Evolutionary conservation across 305 asterid species (phyloP).

Genomic region (Solanum hybrid): DNA sequence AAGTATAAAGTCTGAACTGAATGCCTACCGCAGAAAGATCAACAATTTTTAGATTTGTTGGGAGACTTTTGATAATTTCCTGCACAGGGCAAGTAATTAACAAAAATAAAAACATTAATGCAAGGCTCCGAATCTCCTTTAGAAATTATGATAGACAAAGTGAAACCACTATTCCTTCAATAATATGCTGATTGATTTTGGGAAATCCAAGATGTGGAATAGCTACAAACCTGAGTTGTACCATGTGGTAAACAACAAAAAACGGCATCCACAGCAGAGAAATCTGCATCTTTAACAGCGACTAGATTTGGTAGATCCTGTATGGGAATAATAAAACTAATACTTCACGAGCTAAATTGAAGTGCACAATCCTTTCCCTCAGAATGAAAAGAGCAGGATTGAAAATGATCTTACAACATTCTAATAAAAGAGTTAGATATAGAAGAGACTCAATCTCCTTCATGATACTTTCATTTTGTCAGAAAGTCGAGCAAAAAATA

Average conservation of each 20-base stretch:
- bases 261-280: slow-evolving; percentile 73
- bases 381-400: background rate
- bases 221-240: slow-evolving; percentile 62
- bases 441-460: background rate
- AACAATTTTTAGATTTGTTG: slow-evolving; percentile 66
- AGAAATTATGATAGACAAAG: background rate
- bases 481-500: background rate
- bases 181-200: background rate
- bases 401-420: background rate
- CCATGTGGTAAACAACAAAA: slow-evolving; percentile 96
- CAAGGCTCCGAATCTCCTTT: background rate
- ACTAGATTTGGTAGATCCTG: slow-evolving; percentile 75
- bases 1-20: slow-evolving; percentile 6
- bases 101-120: background rate
- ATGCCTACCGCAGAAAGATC: slow-evolving; percentile 91
- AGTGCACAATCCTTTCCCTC: background rate
- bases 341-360: background rate
- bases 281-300: slow-evolving; percentile 78
- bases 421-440: background rate
- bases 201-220: background rate
- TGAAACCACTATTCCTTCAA: background rate
- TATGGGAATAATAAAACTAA: background rate
- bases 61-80: slow-evolving; percentile 89
- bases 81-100: slow-evolving; percentile 19
- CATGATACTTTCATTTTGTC: background rate